Evolutionary conservation across 148 eudicot genomes (phyloP), one percentile per base, ranked within the genome.

Genomic region (Rhododendron vialii): DNA sequence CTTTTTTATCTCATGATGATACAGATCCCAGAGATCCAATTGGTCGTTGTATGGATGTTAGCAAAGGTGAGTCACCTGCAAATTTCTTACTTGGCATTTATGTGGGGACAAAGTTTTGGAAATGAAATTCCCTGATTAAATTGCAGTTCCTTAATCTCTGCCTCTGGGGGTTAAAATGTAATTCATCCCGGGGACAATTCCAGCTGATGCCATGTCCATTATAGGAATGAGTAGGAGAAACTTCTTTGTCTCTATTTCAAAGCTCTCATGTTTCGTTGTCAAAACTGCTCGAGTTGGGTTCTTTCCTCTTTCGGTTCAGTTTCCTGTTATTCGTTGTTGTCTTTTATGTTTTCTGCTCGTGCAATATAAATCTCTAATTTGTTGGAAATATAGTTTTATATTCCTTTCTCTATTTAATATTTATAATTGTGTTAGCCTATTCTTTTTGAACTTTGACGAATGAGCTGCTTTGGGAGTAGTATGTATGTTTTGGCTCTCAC

Each of bases 1-100:
- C 98, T 80, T 94, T 96, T 90, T 93, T 96, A 86, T 94, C 98
- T 9, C 98, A 94, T 88, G 98, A 94, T 89, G 98, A 96, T 89
- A 89, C 89, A 5, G 98, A 92, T 86, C 94, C 92, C 50, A 89
- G 94, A 87, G 98, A 94, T 89, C 43, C 92, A 74, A 90, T 90
- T 88, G 94, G 92, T 83, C 95, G 98, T 90, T 86, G 93, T 53
- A 92, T 92, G 94, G 98, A 96, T 89, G 89, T 93, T 80, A 88
- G 95, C 91, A 96, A 96, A 94, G 98, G 98, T 92, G 86, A 65
- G 92, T 89, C 57, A 75, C 57, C 43, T 84, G 82, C 51, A 36
- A 78, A 35, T 33, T 65, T 11, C 50, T 59, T 5, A 41, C 33
- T 17, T 74, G 76, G 45, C 15, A 1, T 59, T n/a, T 57, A 11